Evolutionary conservation across 2,329 filamentous ascomycete genomes (phyloP).

Genomic region (Corinectria fuckeliana): DNA sequence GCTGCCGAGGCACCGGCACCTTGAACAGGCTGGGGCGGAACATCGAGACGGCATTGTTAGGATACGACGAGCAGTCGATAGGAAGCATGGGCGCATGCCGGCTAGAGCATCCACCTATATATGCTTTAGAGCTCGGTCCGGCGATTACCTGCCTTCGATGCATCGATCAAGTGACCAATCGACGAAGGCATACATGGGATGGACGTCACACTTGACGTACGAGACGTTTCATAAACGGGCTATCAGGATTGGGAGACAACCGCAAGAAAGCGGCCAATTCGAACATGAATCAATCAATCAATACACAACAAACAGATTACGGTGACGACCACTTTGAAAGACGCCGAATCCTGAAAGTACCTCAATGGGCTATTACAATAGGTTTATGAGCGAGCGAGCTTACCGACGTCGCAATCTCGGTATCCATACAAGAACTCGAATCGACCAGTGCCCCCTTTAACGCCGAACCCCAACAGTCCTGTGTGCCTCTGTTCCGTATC

Average conservation of each 20-base stretch:
- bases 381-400: constrained; percentile 10
- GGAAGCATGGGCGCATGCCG: not conserved
- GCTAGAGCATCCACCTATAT: not conserved
- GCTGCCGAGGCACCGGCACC: not conserved
- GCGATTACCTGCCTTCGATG: not conserved
- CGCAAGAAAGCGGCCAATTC: not conserved
- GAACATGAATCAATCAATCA: not conserved
- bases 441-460: constrained; percentile 18
- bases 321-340: not conserved
- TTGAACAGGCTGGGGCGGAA: not conserved
- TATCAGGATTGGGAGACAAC: not conserved
- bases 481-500: constrained; percentile 25
- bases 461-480: constrained; percentile 28
- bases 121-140: not conserved
- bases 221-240: not conserved
- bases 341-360: not conserved
- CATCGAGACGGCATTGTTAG: not conserved
- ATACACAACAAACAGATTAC: constrained; percentile 2
- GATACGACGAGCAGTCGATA: not conserved
- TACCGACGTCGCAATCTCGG: not conserved
- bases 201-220: not conserved
- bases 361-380: constrained; percentile 15
- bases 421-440: constrained; percentile 17
- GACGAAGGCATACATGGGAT: not conserved
- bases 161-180: not conserved